Base-by-base conservation (phyloP, 2,329 filamentous ascomycete species). In the Lachnellula subtilissima region DNA sequence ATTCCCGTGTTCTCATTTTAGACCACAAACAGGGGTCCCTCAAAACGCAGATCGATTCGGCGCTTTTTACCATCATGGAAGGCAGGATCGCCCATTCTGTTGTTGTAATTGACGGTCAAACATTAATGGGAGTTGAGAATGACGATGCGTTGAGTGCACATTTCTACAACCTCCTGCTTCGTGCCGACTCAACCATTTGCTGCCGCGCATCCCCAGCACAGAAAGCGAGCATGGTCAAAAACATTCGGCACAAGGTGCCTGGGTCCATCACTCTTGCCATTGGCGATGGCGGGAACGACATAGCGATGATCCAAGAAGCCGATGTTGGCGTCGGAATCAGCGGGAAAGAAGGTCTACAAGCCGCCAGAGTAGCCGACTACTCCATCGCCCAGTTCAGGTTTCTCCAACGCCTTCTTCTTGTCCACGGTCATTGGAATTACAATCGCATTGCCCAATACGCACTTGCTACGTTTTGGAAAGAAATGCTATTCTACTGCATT, bases 241-340 rank as follows among this genome's bases (percentile, higher is more conserved):
- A 85, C 1, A 91, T 96, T 56, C 83, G 91, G 17, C 81, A 82
- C 22, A 83, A 84, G 55, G 79, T 93, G 1, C 83, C 85, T 43
- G 80, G 81, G 39, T 82, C 87, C 1, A 83, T 96, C 43, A 96
- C 92, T 0, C 79, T 97, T 9, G 91, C 92, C 1, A 95, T 96
- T 56, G 92, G 92, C 2, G 92, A 96, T 67, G 91, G 91, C 36
- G 91, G 91, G 45, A 96, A 96, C 67, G 91, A 96, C 66, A 85
- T 96, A 62, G 90, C 91, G 54, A 96, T 96, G 91, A 95, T 96
- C 50, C 89, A 93, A 65, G 88, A 87, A 70, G 84, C 85, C 0
- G 91, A 96, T 66, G 90, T 96, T 11, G 91, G 91, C 12, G 86
- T 96, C 42, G 91, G 91, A 14, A 93, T 96, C 52, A 91, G 89